Base-by-base conservation (phyloP, 192 early-diverging fungal species). In the Coemansia javaensis region DNA sequence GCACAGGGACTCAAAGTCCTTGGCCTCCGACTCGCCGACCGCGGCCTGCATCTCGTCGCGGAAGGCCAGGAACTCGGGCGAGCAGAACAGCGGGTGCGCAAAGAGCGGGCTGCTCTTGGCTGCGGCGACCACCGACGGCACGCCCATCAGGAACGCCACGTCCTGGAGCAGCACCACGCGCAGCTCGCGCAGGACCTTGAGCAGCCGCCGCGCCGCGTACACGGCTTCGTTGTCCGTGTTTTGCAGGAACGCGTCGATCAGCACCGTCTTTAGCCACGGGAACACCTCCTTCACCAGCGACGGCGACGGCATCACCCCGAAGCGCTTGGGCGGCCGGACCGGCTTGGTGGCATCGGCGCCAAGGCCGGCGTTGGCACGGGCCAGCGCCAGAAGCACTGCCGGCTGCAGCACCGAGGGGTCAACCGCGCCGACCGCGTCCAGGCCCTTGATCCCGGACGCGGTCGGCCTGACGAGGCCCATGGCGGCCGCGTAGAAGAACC, bases 401-500 rank as follows among this genome's bases (percentile, higher is more conserved):
- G 69, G 69, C 30, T 40, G 32, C 13, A 73, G 53, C 23, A 32
- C 30, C 4, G 41, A 27, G 24, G 40, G 34, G 30, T 63, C 40
- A 9, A 73, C 40, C 18, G 49, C 44, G 25, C 57, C 34, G 39
- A 73, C 62, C 24, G 61, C 51, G 12, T 31, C 37, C 32, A 62
- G 49, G 20, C 69, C 57, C 50, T 73, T 73, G 48, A 65, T 55
- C 14, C 52, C 69, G 14, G 48, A 25, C 15, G 27, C 35, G 6
- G 69, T 61, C 1, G 69, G 62, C 36, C 41, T 48, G 4, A 60
- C 50, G 7, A 73, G 62, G 14, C 41, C 42, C 25, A 54, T 56
- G 15, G 57, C 50, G 30, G 61, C 62, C n/a, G 69, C 69, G 44
- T 44, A 73, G 41, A 73, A 73, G 37, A 65, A 73, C 17, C 62